Conservation (phyloP, 768 basidiomycete species). For the Hydnomerulius pinastri region DNA sequence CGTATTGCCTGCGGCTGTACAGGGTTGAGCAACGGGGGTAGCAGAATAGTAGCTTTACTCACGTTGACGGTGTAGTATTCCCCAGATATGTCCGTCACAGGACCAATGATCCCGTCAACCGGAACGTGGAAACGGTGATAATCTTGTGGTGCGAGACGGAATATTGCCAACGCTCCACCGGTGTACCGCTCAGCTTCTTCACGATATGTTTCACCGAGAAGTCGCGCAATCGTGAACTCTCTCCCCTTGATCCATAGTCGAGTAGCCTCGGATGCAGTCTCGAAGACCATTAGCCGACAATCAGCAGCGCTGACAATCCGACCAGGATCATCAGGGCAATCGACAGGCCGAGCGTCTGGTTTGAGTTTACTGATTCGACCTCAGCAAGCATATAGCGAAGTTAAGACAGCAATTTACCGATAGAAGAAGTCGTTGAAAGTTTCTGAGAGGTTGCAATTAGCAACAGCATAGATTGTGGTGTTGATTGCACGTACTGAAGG, state of each 20-base stretch:
- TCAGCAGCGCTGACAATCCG: constrained; percentile 90
- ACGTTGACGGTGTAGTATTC: constrained; percentile 98
- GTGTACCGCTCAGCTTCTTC: constrained; percentile 67
- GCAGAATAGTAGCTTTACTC: constrained; percentile 21
- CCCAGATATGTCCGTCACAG: constrained; percentile 80
- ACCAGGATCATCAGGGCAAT: constrained; percentile 69
- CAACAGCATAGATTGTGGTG: constrained; percentile 4
- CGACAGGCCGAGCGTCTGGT: constrained; percentile 73
- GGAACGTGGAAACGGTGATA: constrained; percentile 94
- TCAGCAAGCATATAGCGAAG: neutral
- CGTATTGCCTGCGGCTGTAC: constrained; percentile 88
- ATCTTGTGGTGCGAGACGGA: constrained; percentile 91
- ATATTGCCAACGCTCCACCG: constrained; percentile 86
- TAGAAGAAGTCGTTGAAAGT: constrained; percentile 96
- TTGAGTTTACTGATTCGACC: constrained; percentile 72
- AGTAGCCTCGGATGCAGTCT: constrained; percentile 83
- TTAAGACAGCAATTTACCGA: constrained; percentile 39
- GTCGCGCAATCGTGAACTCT: constrained; percentile 79
- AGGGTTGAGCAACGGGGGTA: neutral
- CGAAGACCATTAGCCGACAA: constrained; percentile 95
- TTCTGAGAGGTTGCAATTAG: constrained; percentile 43
- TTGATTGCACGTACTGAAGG: constrained; percentile 65
- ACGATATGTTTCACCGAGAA: constrained; percentile 81
- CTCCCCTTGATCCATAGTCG: constrained; percentile 96
- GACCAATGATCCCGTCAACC: constrained; percentile 81